Base-by-base conservation (phyloP, 345 rosid genomes). In the Populus simonii region DNA sequence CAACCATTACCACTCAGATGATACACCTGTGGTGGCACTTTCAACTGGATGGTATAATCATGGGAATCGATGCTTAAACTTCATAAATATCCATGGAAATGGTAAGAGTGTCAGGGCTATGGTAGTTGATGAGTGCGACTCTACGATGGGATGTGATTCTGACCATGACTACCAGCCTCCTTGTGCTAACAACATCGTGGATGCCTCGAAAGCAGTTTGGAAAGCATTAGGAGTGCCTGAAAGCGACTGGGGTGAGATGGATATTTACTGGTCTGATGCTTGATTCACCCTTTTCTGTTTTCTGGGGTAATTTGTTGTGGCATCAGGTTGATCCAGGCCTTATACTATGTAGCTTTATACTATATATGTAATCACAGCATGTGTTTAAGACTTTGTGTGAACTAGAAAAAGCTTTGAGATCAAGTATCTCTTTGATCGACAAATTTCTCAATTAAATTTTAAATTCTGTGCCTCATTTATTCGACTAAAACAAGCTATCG, bases 61-160 rank as follows among this genome's bases (percentile, higher is more conserved):
- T 15, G 31, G 23, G 73, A 12, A 12, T 31, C 53, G 73, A 49
- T 76, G 79, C 66, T 17, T 76, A 22, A 49, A 68, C 35, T 31
- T 51, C 51, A 76, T 53, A 3, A 68, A 43, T 11, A 76, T 68
- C 4, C 35, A 43, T 2, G 79, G 47, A 0, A 18, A 76, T 17
- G 79, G 73, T 3, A 38, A 33, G 27, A 68, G 53, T 25, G 67
- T 68, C 15, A 43, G 3, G 51, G 73, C 72, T 22, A 76, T 33
- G 73, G 79, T 51, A 12, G 79, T 76, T 3, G 79, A 68, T 22
- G 73, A 76, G 53, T 76, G 79, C n/a, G 79, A 76, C 33, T 66
- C 72, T 5, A 66, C 78, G 4, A 66, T 22, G 45, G 72, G 72
- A 17, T 75, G 78, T 33, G 78, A 76, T 53, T 62, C 25, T 8